Conservation (phyloP, 345 rosid species). For the Eucalyptus curtisii region DNA sequence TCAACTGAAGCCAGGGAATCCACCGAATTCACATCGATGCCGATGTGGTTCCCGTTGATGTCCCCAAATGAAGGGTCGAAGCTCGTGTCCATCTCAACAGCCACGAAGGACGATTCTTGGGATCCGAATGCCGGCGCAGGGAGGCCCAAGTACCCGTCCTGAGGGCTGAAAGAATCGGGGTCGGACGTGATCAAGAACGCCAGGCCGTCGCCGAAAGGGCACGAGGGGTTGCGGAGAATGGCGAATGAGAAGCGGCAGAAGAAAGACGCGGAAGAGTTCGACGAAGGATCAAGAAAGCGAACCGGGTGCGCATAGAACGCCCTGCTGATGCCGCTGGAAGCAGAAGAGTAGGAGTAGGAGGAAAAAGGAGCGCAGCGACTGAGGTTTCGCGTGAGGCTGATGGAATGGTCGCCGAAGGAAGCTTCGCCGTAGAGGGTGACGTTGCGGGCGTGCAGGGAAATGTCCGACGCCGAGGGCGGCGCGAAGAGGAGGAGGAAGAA, state of each 20-base stretch:
- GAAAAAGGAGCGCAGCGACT: constrained; percentile 16
- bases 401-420: constrained; percentile 27
- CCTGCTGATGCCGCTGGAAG: background rate
- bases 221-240: constrained; percentile 33
- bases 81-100: constrained; percentile 72
- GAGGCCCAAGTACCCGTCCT: constrained; percentile 57
- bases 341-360: constrained; percentile 24
- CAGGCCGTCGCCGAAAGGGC: constrained; percentile 70
- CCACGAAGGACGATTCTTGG: constrained; percentile 40
- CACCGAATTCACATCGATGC: constrained; percentile 40
- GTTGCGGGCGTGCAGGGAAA: constrained; percentile 21
- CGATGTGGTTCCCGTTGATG: constrained; percentile 52
- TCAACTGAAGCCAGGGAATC: constrained; percentile 49
- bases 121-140: constrained; percentile 26
- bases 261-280: background rate
- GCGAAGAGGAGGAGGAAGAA: constrained; percentile 20
- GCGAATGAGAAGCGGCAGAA: background rate
- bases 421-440: constrained; percentile 68
- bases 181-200: constrained; percentile 74
- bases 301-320: constrained; percentile 6
- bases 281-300: constrained; percentile 33
- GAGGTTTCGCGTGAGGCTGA: constrained; percentile 58
- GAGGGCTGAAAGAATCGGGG: constrained; percentile 50
- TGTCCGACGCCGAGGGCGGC: constrained; percentile 3
- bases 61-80: constrained; percentile 46